These are phyloP conservation scores for Dothiorella sarmentorum DNA, from an alignment of 2,329 filamentous ascomycete species.

Conservation along the genomic window DNA sequence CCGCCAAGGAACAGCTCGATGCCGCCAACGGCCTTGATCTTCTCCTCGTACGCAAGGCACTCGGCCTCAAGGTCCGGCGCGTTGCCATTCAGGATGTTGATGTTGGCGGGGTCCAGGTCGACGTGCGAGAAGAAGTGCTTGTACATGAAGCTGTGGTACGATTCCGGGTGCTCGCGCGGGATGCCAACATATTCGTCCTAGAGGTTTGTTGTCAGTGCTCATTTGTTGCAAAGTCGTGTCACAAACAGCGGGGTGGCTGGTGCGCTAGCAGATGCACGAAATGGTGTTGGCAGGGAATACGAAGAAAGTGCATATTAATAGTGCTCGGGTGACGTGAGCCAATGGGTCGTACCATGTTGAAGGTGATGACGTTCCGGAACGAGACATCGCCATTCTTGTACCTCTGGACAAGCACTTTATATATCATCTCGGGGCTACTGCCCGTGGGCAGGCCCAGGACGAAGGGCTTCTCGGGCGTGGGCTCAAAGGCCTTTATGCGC, in stretches of 20 bases:
- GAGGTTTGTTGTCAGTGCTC: not conserved
- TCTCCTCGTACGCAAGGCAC: slow-evolving; percentile 74
- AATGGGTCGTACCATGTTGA: slow-evolving; percentile 69
- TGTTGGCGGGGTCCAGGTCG: slow-evolving; percentile 75
- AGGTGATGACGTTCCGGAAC: slow-evolving; percentile 84
- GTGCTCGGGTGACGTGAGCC: not conserved
- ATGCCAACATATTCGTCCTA: slow-evolving; percentile 85
- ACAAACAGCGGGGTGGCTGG: not conserved
- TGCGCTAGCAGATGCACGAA: not conserved
- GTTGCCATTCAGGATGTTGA: slow-evolving; percentile 81
- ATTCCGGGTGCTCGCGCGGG: slow-evolving; percentile 76
- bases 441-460: slow-evolving; percentile 81
- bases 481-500: slow-evolving; percentile 73
- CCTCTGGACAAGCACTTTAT: slow-evolving; percentile 68
- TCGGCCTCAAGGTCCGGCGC: slow-evolving; percentile 71
- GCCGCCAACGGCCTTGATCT: slow-evolving; percentile 69
- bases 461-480: slow-evolving; percentile 69
- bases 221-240: not conserved
- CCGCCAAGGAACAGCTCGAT: slow-evolving; percentile 85
- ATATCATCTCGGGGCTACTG: slow-evolving; percentile 74
- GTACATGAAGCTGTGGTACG: slow-evolving; percentile 92
- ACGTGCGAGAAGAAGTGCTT: slow-evolving; percentile 85
- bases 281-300: not conserved
- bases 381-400: slow-evolving; percentile 73
- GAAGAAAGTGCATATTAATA: slow-evolving; percentile 12